Conservation (phyloP, 2,329 filamentous ascomycete species). For the Stagonosporopsis tanaceti region DNA sequence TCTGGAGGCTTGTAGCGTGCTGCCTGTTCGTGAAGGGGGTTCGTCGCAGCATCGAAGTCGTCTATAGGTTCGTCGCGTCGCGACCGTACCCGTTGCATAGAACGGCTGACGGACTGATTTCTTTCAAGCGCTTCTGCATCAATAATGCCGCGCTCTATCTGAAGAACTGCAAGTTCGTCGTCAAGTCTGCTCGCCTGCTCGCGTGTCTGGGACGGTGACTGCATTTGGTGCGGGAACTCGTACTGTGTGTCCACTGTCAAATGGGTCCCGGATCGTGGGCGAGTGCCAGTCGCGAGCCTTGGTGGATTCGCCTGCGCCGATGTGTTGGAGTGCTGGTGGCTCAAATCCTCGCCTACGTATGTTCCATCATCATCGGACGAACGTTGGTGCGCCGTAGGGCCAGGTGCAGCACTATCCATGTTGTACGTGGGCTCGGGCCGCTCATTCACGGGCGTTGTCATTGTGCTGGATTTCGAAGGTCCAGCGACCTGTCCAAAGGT, state of each 20-base stretch:
- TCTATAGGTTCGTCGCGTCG: constrained; percentile 66
- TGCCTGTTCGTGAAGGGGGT: constrained; percentile 72
- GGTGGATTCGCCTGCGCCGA: constrained; percentile 17
- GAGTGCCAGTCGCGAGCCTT: constrained; percentile 14
- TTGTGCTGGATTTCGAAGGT: constrained; percentile 26
- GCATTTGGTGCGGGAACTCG: constrained; percentile 35
- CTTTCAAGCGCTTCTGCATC: constrained; percentile 50
- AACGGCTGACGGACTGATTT: constrained; percentile 49
- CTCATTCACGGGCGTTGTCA: constrained; percentile 48
- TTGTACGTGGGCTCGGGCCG: constrained; percentile 48
- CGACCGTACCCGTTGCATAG: constrained; percentile 62
- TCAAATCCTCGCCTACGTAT: constrained; percentile 47
- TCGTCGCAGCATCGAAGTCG: constrained; percentile 72
- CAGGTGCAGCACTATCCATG: constrained; percentile 38
- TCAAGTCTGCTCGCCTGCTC: constrained; percentile 69
- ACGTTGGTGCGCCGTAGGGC: constrained; percentile 32
- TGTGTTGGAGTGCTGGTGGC: constrained; percentile 38
- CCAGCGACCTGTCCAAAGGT: constrained; percentile 9
- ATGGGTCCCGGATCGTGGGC: constrained; percentile 51
- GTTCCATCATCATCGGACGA: constrained; percentile 52
- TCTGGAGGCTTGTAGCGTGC: constrained; percentile 71
- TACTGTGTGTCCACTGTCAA: constrained; percentile 59
- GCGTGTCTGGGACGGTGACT: constrained; percentile 64
- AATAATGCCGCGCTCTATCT: constrained; percentile 69
- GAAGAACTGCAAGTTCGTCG: constrained; percentile 71